These are phyloP conservation scores for Fusarium duplospermum DNA, from an alignment of 2,329 filamentous ascomycete genomes.

Conservation along the genomic window DNA sequence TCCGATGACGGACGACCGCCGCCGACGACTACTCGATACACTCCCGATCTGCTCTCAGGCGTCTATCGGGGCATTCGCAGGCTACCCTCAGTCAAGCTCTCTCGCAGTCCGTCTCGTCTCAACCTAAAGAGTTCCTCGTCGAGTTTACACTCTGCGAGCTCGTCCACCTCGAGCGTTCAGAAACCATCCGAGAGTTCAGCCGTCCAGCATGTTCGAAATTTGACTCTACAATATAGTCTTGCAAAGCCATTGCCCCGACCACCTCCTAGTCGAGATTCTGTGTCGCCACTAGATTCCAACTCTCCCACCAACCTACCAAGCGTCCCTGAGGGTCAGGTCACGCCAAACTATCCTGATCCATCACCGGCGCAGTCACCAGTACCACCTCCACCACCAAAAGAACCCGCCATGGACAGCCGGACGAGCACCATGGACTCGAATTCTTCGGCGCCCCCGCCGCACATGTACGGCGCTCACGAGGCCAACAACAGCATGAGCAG, in stretches of 20 bases:
- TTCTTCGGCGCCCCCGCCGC: conserved; percentile 48
- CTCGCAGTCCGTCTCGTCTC: conserved; percentile 58
- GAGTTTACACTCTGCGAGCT: conserved; percentile 27
- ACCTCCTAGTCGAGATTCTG: conserved; percentile 50
- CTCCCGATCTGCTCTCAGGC: conserved; percentile 62
- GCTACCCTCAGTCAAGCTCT: conserved; percentile 57
- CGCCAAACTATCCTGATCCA: conserved; percentile 42
- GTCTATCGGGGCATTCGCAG: conserved; percentile 65
- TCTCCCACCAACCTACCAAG: conserved; percentile 38
- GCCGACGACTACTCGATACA: conserved; percentile 45
- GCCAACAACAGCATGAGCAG: conserved; percentile 60
- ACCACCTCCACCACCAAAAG: conserved; percentile 34
- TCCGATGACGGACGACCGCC: conserved; percentile 51
- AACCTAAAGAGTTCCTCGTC: conserved; percentile 48
- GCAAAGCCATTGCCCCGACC: conserved; percentile 68
- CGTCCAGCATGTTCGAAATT: conserved; percentile 63
- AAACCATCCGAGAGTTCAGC: conserved; percentile 34
- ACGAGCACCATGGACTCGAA: conserved; percentile 63
- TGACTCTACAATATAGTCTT: conserved; percentile 68
- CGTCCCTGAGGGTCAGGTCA: conserved; percentile 48
- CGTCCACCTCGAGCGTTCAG: conserved; percentile 34
- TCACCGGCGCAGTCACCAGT: conserved; percentile 24
- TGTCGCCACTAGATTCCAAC: conserved; percentile 49
- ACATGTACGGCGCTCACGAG: conserved; percentile 52
- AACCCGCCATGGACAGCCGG: conserved; percentile 57